A percentile compares a stretch with the other conserved stretches of the same genome.
Evolutionary conservation across 306 rosid species (phyloP).

Genomic region (Oemleria cerasiformis): DNA sequence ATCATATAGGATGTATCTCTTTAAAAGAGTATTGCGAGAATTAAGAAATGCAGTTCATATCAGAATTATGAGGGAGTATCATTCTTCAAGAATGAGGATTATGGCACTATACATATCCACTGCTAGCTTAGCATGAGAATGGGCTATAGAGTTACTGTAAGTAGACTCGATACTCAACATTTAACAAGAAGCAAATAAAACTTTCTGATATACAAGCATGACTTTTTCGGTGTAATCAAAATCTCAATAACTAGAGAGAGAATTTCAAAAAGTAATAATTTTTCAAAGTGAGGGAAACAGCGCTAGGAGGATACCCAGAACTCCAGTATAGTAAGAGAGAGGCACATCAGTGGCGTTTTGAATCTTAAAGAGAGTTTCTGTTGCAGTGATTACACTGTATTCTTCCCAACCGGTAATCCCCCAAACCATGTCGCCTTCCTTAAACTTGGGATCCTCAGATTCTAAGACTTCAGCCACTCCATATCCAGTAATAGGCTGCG

Average conservation of each 20-base stretch:
- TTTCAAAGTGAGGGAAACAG: not conserved
- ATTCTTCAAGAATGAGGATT: not conserved
- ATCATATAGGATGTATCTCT: too few relatives aligned
- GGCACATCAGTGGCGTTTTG: slow-evolving; percentile 51
- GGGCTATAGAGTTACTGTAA: too few relatives aligned
- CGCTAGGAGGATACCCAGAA: slow-evolving; percentile 45
- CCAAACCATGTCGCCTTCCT: slow-evolving; percentile 58
- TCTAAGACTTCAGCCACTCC: slow-evolving; percentile 58
- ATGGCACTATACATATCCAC: not conserved
- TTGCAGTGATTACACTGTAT: slow-evolving; percentile 36
- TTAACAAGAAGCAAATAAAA: too few relatives aligned
- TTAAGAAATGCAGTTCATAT: not conserved
- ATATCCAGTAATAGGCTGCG: slow-evolving; percentile 39
- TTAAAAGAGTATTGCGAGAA: not conserved
- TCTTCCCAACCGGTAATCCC: slow-evolving; percentile 67
- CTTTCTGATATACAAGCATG: too few relatives aligned
- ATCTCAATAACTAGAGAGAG: not conserved
- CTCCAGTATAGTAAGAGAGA: slow-evolving; percentile 59
- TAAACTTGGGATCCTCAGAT: slow-evolving; percentile 47
- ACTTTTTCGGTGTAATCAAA: too few relatives aligned
- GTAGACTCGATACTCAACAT: not conserved
- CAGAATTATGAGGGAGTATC: not conserved
- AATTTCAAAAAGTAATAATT: not conserved
- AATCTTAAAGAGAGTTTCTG: slow-evolving; percentile 41
- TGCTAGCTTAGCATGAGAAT: not conserved